A percentile compares a stretch with the other conserved stretches of the same genome.
These are phyloP conservation scores for Eremothecium gossypii DNA, from an alignment of 1,139 yeast genomes.

Conservation along the genomic window DNA sequence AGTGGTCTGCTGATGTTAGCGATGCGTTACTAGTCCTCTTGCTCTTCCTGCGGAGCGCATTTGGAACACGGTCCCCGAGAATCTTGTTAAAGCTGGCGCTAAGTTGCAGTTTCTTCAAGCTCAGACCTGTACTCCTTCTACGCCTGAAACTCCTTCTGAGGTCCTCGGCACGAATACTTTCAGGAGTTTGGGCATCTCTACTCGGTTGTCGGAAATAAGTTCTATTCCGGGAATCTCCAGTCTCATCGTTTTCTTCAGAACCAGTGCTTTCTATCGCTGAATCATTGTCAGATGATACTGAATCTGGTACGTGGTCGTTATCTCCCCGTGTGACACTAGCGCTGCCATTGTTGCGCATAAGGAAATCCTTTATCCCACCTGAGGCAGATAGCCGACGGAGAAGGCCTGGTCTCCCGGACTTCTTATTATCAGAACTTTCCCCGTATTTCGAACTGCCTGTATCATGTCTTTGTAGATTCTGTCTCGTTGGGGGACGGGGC, in stretches of 20 bases:
- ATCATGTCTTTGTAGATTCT: conserved; percentile 8
- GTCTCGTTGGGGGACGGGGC: neutral
- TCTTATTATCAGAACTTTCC: conserved; percentile 2
- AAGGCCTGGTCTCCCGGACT: conserved; percentile 7
- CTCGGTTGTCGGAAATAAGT: too few species aligned
- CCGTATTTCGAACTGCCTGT: neutral
- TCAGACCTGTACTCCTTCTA: neutral
- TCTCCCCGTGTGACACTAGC: conserved; percentile 15
- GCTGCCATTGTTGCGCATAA: neutral
- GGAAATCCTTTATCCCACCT: neutral
- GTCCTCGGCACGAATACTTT: too few species aligned
- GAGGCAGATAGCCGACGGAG: conserved; percentile 7
- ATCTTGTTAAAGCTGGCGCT: neutral
- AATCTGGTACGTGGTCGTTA: conserved; percentile 23
- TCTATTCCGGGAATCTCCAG: too few species aligned
- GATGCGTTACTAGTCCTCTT: conserved; percentile 2
- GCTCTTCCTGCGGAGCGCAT: neutral
- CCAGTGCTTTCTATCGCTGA: conserved; percentile 6
- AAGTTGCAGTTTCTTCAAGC: neutral
- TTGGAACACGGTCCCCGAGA: neutral
- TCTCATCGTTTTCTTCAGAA: neutral
- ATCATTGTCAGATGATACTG: conserved; percentile 28
- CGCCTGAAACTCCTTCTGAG: neutral
- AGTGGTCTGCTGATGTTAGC: neutral
- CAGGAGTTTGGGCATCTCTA: too few species aligned